These are phyloP conservation scores for Adansonia rubrostipa DNA, from an alignment of 441 rosid species.

Conservation along the genomic window DNA sequence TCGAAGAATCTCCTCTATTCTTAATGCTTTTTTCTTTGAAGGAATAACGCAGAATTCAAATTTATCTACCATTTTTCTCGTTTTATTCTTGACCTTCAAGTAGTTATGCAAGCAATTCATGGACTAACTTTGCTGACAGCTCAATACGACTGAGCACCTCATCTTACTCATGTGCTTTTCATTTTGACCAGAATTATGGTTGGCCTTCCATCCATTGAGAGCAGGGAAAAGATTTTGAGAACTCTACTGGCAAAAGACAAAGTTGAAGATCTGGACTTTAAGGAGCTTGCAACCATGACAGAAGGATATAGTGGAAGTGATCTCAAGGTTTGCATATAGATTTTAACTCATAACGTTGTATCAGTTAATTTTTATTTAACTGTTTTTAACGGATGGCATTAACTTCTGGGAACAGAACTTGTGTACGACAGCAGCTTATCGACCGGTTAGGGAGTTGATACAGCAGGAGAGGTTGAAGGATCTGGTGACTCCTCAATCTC, in stretches of 20 bases:
- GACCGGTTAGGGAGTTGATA: conserved; percentile 90
- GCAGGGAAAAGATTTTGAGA: conserved; percentile 84
- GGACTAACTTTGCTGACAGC: background rate
- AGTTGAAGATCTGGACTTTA: conserved; percentile 73
- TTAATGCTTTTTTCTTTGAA: background rate
- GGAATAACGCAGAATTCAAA: background rate
- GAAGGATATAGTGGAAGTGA: conserved; percentile 97
- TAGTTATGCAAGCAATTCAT: background rate
- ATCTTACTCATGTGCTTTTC: conserved; percentile 25
- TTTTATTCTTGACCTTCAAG: background rate
- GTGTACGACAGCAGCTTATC: conserved; percentile 89
- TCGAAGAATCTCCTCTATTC: conserved; percentile 3
- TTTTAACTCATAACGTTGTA: conserved; percentile 11
- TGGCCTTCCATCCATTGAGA: conserved; percentile 80
- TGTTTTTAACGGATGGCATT: conserved; percentile 18
- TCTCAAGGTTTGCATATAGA: conserved; percentile 70
- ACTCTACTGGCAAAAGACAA: conserved; percentile 85
- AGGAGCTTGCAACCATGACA: conserved; percentile 85
- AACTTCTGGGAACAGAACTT: conserved; percentile 69
- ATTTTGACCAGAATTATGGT: conserved; percentile 76
- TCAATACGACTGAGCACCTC: background rate
- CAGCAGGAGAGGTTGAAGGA: conserved; percentile 82
- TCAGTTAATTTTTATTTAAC: background rate
- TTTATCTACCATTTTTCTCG: background rate
- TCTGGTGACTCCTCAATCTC: conserved; percentile 45